Evolutionary conservation across 495 filamentous ascomycete genomes (phyloP).

Genomic region (Aspergillus asperescens): DNA sequence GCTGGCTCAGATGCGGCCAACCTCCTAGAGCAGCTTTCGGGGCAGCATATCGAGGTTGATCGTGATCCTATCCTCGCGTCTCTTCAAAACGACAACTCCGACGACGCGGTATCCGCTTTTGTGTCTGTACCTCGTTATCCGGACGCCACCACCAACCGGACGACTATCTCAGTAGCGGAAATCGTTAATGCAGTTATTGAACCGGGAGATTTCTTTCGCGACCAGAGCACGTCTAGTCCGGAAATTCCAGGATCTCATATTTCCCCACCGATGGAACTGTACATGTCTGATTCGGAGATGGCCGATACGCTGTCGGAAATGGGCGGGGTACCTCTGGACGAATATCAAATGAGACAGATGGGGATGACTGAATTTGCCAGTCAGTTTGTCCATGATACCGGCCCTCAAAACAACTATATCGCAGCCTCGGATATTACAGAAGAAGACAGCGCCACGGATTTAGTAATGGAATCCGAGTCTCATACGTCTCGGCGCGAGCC

Average conservation of each 20-base stretch:
- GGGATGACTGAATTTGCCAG: slow-evolving; percentile 22
- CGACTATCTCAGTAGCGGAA: slow-evolving; percentile 20
- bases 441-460: slow-evolving; percentile 19
- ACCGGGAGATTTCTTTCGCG: slow-evolving; percentile 7
- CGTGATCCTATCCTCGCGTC: neutral
- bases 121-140: slow-evolving; percentile 35
- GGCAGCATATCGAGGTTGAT: neutral
- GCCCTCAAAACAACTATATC: slow-evolving; percentile 16
- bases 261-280: slow-evolving; percentile 12
- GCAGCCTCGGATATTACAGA: slow-evolving; percentile 24
- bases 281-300: slow-evolving; percentile 24
- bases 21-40: neutral
- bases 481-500: slow-evolving; percentile 12
- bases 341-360: slow-evolving; percentile 16
- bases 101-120: slow-evolving; percentile 27
- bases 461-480: slow-evolving; percentile 30
- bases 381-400: slow-evolving; percentile 17
- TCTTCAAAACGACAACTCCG: neutral
- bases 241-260: neutral
- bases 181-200: slow-evolving; percentile 31
- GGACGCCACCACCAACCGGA: slow-evolving; percentile 16
- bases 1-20: neutral
- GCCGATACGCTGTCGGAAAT: slow-evolving; percentile 22
- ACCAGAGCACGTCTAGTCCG: neutral
- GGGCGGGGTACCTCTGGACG: slow-evolving; percentile 19